Evolutionary conservation across 108 stramenopile genomes (phyloP).

Genomic region (Cyclotella choctawhatcheeana): DNA sequence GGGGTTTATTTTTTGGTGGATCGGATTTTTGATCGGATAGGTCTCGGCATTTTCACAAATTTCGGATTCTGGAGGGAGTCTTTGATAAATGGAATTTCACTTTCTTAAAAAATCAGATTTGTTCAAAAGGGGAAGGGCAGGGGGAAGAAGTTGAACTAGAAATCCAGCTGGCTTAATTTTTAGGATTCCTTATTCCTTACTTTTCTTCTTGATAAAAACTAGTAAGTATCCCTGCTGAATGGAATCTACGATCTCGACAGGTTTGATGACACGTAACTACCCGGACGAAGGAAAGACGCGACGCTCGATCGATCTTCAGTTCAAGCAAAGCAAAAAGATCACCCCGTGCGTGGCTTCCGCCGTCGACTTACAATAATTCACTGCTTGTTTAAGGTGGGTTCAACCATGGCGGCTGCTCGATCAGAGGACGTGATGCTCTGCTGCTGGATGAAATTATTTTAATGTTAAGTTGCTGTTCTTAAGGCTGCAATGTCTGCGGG

Average conservation of each 20-base stretch:
- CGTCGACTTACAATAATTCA: neutral
- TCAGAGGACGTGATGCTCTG: neutral
- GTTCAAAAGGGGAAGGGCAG: neutral
- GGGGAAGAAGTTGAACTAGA: neutral
- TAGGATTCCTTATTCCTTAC: neutral
- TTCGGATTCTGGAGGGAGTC: too few relatives aligned
- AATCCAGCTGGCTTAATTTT: neutral
- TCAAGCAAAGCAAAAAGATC: neutral
- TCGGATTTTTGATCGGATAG: too few relatives aligned
- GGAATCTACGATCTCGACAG: too few relatives aligned
- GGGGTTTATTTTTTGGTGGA: too few relatives aligned
- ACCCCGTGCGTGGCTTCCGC: neutral
- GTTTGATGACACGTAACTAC: constrained; percentile 4
- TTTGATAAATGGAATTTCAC: too few relatives aligned
- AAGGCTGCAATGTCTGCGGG: neutral
- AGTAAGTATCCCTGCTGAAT: too few relatives aligned
- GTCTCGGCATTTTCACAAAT: too few relatives aligned
- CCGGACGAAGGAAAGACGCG: neutral
- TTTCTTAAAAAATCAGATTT: neutral
- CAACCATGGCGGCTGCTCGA: constrained; percentile 7
- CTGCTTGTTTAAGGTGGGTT: constrained; percentile 7
- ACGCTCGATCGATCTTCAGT: neutral
- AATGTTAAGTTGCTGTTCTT: too few relatives aligned
- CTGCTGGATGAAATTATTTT: neutral
- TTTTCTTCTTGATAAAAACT: neutral